phyloP scores from a whole-genome alignment of 2,329 filamentous ascomycete genomes.

The Magnaporthiopsis poae region DNA sequence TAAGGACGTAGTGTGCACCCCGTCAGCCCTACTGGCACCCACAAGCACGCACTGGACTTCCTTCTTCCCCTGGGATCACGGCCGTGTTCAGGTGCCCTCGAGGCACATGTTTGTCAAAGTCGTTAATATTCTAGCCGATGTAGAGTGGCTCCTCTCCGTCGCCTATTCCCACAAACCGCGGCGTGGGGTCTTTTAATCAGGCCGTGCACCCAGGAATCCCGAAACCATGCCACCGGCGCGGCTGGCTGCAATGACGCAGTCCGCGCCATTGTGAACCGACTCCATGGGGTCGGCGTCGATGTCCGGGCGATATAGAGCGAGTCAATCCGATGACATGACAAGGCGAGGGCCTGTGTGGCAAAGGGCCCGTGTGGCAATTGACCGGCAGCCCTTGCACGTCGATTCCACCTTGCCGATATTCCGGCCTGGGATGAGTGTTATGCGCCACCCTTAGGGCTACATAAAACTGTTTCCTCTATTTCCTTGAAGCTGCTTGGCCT shows the following conservation, averaged over 20 bases:
- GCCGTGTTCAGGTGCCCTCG: slow-evolving; percentile 19
- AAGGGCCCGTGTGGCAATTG: too few relatives aligned
- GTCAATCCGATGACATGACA: slow-evolving; percentile 18
- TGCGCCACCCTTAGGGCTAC: too few relatives aligned
- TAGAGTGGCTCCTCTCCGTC: background rate
- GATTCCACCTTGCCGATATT: too few relatives aligned
- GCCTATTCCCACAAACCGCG: too few relatives aligned
- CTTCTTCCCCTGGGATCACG: background rate
- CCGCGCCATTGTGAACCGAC: background rate
- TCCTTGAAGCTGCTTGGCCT: too few relatives aligned
- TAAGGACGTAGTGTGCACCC: too few relatives aligned
- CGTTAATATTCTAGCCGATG: background rate
- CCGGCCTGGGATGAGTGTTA: too few relatives aligned
- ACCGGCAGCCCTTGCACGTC: too few relatives aligned
- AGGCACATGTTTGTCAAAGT: slow-evolving; percentile 21
- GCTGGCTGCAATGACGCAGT: background rate
- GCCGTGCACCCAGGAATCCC: background rate
- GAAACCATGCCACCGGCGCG: background rate
- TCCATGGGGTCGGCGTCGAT: background rate
- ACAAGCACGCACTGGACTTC: background rate
- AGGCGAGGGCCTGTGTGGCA: slow-evolving; percentile 10
- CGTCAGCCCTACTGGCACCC: background rate
- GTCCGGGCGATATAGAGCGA: slow-evolving; percentile 17
- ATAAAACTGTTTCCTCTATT: too few relatives aligned
- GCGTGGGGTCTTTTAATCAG: background rate